Conservation (phyloP, 495 filamentous ascomycete genomes). For the Penicillium longicatenatum region DNA sequence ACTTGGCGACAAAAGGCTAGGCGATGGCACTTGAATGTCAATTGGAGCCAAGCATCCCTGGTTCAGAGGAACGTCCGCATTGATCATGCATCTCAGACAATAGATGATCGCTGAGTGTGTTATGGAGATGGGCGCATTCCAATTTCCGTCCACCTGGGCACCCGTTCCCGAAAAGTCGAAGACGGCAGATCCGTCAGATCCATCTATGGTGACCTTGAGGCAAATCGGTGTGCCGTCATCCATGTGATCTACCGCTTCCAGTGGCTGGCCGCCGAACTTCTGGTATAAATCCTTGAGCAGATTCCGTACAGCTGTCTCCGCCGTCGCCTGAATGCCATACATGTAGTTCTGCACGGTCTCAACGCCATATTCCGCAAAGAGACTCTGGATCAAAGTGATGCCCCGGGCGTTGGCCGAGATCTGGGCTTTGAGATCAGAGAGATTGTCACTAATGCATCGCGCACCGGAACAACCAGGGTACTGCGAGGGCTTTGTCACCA, state of each 20-base stretch:
- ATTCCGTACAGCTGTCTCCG: conserved; percentile 79
- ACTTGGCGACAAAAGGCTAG: conserved; percentile 82
- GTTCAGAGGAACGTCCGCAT: conserved; percentile 92
- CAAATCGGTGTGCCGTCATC: conserved; percentile 92
- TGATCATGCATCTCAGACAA: conserved; percentile 89
- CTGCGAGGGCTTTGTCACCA: conserved; percentile 80
- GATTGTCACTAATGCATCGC: conserved; percentile 86
- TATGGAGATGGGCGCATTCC: conserved; percentile 92
- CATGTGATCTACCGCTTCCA: conserved; percentile 92
- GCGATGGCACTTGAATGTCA: conserved; percentile 78
- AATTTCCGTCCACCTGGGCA: conserved; percentile 90
- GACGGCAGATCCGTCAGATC: conserved; percentile 78
- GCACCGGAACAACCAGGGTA: conserved; percentile 89
- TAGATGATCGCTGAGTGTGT: conserved; percentile 97
- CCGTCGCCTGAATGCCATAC: conserved; percentile 89
- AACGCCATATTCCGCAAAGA: conserved; percentile 90
- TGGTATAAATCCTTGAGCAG: conserved; percentile 79
- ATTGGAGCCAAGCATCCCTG: conserved; percentile 93
- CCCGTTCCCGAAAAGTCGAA: conserved; percentile 90
- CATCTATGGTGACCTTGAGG: conserved; percentile 83
- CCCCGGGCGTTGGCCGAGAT: conserved; percentile 96
- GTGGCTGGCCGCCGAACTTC: conserved; percentile 73
- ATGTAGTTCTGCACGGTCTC: conserved; percentile 95
- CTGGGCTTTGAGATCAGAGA: conserved; percentile 95
- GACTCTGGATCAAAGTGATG: conserved; percentile 79